These are phyloP conservation scores for Lentinus brumalis DNA, from an alignment of 768 basidiomycete species.

Conservation along the genomic window DNA sequence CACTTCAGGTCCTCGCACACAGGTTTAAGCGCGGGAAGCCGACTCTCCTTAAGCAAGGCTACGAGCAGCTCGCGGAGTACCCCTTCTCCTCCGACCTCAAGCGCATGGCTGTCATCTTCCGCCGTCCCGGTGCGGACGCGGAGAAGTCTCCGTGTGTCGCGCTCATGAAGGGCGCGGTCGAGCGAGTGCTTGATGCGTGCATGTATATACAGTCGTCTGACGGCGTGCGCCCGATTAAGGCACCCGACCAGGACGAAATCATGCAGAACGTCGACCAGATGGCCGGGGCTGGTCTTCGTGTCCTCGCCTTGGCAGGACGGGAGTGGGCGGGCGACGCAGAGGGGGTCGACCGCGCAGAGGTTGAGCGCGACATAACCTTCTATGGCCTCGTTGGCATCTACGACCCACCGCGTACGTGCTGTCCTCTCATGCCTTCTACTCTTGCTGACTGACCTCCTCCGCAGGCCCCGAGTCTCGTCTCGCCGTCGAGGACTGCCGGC, in stretches of 20 bases:
- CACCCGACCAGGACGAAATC: conserved; percentile 1
- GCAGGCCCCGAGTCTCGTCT: background rate
- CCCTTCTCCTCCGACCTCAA: conserved; percentile 56
- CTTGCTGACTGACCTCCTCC: background rate
- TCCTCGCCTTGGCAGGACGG: conserved; percentile 40
- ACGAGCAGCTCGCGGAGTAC: conserved; percentile 39
- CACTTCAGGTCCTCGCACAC: conserved; percentile 55
- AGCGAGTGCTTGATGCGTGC: conserved; percentile 54
- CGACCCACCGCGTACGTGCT: background rate
- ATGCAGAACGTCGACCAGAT: background rate
- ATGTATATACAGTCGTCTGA: background rate
- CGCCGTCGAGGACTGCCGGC: background rate
- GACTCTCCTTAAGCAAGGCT: conserved; percentile 32
- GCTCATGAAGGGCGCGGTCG: conserved; percentile 30
- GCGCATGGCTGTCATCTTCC: conserved; percentile 48
- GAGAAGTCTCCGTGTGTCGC: background rate
- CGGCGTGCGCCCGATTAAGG: conserved; percentile 1
- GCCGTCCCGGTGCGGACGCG: conserved; percentile 18
- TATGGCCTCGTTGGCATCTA: background rate
- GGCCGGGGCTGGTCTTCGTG: conserved; percentile 6
- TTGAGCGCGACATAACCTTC: conserved; percentile 50
- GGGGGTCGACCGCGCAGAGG: conserved; percentile 41
- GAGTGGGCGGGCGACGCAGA: conserved; percentile 23
- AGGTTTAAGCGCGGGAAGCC: conserved; percentile 47
- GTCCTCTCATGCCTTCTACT: background rate